These are phyloP conservation scores for Cryptococcus hybrid DNA, from an alignment of 1,284 basidiomycete species.

Conservation along the genomic window DNA sequence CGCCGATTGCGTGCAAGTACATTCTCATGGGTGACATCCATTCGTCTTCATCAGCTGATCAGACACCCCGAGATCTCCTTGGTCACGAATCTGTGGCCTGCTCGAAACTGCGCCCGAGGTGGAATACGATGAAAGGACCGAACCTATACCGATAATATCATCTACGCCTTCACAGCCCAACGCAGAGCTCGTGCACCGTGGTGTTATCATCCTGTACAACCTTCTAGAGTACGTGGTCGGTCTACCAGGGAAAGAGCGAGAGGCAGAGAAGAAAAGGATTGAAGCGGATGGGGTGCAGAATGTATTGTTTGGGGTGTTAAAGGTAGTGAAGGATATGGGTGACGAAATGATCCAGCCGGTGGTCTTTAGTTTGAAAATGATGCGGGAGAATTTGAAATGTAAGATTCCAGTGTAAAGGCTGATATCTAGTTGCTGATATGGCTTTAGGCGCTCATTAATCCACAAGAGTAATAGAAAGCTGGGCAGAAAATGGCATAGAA, in stretches of 20 bases:
- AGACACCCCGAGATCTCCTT: slow-evolving; percentile 36
- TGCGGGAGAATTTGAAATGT: slow-evolving; percentile 10
- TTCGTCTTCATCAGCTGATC: neutral
- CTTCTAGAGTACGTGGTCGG: slow-evolving; percentile 51
- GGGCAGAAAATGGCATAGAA: too few species aligned
- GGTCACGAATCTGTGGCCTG: slow-evolving; percentile 30
- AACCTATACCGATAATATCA: slow-evolving; percentile 36
- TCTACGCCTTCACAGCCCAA: slow-evolving; percentile 18
- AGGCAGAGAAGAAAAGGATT: slow-evolving; percentile 7
- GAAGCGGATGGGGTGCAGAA: slow-evolving; percentile 19
- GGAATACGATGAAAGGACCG: slow-evolving; percentile 28
- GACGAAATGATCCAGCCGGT: slow-evolving; percentile 22
- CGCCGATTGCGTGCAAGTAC: slow-evolving; percentile 58
- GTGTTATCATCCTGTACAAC: slow-evolving; percentile 67
- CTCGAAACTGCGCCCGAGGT: slow-evolving; percentile 39
- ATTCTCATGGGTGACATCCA: slow-evolving; percentile 55
- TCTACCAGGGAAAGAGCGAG: slow-evolving; percentile 2
- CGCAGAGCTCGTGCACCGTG: slow-evolving; percentile 67
- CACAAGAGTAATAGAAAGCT: too few species aligned
- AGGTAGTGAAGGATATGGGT: slow-evolving; percentile 7
- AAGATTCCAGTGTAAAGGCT: neutral
- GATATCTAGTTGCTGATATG: too few species aligned
- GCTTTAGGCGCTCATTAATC: too few species aligned
- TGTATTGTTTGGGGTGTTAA: slow-evolving; percentile 18
- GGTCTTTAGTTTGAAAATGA: slow-evolving; percentile 24